A percentile compares a stretch with the other conserved stretches of the same genome.
phyloP scores from a whole-genome alignment of 2,329 filamentous ascomycete species.

The Ophiostoma sp. region DNA sequence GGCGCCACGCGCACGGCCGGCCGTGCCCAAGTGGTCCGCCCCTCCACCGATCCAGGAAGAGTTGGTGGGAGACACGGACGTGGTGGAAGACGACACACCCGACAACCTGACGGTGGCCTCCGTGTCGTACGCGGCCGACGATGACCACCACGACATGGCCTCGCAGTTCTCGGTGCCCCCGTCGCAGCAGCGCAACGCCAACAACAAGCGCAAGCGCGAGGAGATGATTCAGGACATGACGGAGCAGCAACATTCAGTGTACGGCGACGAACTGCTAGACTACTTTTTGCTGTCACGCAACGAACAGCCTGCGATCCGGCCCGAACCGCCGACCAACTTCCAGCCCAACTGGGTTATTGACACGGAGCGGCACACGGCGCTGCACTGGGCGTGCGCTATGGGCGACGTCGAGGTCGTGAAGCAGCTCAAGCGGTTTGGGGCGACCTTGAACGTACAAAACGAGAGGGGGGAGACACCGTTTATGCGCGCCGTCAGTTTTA shows the following conservation, averaged over 20 bases:
- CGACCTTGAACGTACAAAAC: conserved; percentile 70
- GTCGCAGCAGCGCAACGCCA: conserved; percentile 30
- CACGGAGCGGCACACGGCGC: conserved; percentile 83
- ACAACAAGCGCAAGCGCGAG: conserved; percentile 75
- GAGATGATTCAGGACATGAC: conserved; percentile 62
- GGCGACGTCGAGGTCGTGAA: conserved; percentile 90
- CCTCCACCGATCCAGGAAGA: conserved; percentile 55
- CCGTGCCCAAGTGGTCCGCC: conserved; percentile 60
- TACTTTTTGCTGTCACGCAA: conserved; percentile 90
- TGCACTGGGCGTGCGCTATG: conserved; percentile 98
- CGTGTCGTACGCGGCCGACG: conserved; percentile 78
- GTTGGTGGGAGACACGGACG: conserved; percentile 64
- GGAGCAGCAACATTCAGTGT: conserved; percentile 84
- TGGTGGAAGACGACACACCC: conserved; percentile 75
- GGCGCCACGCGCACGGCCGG: conserved; percentile 62
- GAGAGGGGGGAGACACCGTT: conserved; percentile 81
- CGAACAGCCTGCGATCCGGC: conserved; percentile 69
- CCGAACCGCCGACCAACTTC: conserved; percentile 80
- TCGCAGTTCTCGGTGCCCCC: conserved; percentile 57
- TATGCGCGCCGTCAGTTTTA: conserved; percentile 93
- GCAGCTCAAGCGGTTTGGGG: conserved; percentile 79
- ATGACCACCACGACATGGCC: conserved; percentile 71
- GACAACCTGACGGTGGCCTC: conserved; percentile 82
- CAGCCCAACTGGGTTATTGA: conserved; percentile 92
- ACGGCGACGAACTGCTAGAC: conserved; percentile 89